A percentile compares a stretch with the other conserved stretches of the same genome.
Evolutionary conservation across 2,329 filamentous ascomycete genomes (phyloP).

Genomic region (Emericellopsis atlantica): DNA sequence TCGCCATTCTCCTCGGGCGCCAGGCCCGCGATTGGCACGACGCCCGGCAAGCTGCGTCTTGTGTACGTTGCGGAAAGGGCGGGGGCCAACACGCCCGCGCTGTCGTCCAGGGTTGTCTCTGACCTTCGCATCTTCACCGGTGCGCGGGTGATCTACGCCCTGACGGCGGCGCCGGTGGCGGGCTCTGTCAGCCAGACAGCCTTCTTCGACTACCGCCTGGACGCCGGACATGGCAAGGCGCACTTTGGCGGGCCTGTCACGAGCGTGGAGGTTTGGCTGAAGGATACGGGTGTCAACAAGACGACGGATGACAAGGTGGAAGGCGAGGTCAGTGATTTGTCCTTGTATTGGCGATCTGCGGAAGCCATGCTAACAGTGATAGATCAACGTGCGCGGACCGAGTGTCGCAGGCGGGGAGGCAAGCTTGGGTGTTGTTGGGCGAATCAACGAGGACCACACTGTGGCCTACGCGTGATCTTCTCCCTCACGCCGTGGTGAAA

Average conservation of each 20-base stretch:
- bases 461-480: conserved; percentile 33
- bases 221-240: conserved; percentile 13
- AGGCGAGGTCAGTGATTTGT: conserved; percentile 44
- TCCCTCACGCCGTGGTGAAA: no score
- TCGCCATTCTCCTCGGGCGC: conserved; percentile 44
- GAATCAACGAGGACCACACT: conserved; percentile 61
- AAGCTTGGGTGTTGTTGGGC: conserved; percentile 49
- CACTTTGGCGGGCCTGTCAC: conserved; percentile 80
- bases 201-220: conserved; percentile 71
- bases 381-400: conserved; percentile 63
- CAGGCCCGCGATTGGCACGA: conserved; percentile 44
- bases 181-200: conserved; percentile 82
- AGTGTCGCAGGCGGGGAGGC: conserved; percentile 58
- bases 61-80: conserved; percentile 67
- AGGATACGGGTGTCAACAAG: conserved; percentile 45
- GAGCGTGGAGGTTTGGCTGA: conserved; percentile 65
- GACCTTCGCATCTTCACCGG: conserved; percentile 74
- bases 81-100: conserved; percentile 45
- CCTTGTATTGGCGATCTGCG: not conserved
- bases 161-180: conserved; percentile 72
- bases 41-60: conserved; percentile 65
- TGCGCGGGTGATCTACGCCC: conserved; percentile 71
- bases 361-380: not conserved
- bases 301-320: conserved; percentile 49
- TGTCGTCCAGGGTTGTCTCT: conserved; percentile 60